These are phyloP conservation scores for Colletotrichum liaoningense DNA, from an alignment of 2,329 filamentous ascomycete species.

Conservation along the genomic window DNA sequence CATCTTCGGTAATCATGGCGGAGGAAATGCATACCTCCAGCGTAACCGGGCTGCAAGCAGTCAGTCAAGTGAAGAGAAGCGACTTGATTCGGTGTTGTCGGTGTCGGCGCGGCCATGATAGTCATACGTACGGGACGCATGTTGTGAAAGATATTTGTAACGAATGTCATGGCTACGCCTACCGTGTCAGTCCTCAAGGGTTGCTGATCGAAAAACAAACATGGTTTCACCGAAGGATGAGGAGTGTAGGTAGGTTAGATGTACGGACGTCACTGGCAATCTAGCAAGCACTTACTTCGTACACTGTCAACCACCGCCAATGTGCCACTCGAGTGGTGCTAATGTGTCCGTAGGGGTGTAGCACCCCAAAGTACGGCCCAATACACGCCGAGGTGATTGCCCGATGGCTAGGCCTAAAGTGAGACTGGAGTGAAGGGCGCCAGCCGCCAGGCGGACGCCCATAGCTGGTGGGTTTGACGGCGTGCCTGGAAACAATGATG, in stretches of 20 bases:
- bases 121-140: background rate
- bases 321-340: too few relatives aligned
- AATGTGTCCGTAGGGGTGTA: background rate
- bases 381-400: background rate
- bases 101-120: background rate
- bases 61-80: background rate
- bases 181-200: background rate
- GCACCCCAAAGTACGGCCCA: background rate
- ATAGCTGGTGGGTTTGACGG: background rate
- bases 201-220: background rate
- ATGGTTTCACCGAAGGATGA: background rate
- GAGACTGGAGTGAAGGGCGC: background rate
- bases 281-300: background rate
- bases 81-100: background rate
- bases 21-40: background rate
- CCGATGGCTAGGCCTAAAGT: background rate
- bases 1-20: conserved; percentile 1
- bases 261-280: background rate
- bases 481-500: background rate
- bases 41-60: background rate
- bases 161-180: background rate
- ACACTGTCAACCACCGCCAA: background rate
- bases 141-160: background rate
- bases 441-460: background rate
- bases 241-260: too few relatives aligned